Percentiles rank a stretch among this genome's conserved stretches.
These are phyloP conservation scores for Cercophora scortea DNA, from an alignment of 495 filamentous ascomycete genomes.

Conservation along the genomic window DNA sequence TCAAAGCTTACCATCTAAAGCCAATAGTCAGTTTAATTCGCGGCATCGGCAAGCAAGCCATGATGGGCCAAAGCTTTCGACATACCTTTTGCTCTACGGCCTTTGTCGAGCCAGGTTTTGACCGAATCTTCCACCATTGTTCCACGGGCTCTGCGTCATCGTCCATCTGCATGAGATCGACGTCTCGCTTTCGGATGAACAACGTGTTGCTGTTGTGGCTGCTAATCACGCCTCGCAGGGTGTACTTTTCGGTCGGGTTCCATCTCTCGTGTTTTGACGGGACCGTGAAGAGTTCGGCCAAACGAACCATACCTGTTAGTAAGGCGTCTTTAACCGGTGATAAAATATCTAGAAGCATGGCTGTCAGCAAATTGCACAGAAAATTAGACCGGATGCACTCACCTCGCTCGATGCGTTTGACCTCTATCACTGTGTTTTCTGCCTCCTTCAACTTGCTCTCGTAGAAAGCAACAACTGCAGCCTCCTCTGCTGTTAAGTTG, in stretches of 20 bases:
- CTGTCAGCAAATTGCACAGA: slow-evolving; percentile 10
- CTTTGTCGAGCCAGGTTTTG: slow-evolving; percentile 1
- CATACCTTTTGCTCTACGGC: neutral
- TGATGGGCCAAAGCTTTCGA: too few species aligned
- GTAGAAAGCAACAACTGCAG: slow-evolving; percentile 8
- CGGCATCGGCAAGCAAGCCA: too few species aligned
- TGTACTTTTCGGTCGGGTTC: slow-evolving; percentile 30
- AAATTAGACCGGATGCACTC: neutral
- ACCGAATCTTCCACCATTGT: slow-evolving; percentile 38
- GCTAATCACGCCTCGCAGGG: slow-evolving; percentile 34
- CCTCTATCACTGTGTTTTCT: slow-evolving; percentile 8
- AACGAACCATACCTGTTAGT: neutral
- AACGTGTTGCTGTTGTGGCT: slow-evolving; percentile 22
- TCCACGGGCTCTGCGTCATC: slow-evolving; percentile 12
- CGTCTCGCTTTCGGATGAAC: slow-evolving; percentile 28
- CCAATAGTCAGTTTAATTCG: too few species aligned
- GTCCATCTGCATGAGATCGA: slow-evolving; percentile 11
- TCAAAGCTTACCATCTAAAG: slow-evolving; percentile 22
- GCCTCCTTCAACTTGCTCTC: slow-evolving; percentile 2
- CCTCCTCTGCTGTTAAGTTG: slow-evolving; percentile 31
- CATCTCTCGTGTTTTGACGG: slow-evolving; percentile 25
- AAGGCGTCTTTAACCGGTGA: slow-evolving; percentile 8
- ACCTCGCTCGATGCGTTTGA: slow-evolving; percentile 11
- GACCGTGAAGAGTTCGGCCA: slow-evolving; percentile 13
- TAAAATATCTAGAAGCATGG: slow-evolving; percentile 8